These are phyloP conservation scores for Polychaeton citri DNA, from an alignment of 2,329 filamentous ascomycete species.

Conservation along the genomic window DNA sequence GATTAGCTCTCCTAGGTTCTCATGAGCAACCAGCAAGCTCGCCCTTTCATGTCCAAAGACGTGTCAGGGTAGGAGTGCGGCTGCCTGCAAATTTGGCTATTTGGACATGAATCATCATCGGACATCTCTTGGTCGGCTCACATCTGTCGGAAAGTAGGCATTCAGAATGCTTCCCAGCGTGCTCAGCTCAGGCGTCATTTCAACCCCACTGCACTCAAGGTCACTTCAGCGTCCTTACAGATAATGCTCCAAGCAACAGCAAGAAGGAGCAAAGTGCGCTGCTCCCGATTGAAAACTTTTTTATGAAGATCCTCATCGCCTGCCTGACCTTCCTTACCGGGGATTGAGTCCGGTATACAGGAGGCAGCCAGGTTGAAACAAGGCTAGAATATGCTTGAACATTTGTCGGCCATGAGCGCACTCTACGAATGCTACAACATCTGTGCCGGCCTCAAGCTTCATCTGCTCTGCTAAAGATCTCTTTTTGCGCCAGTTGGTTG, in stretches of 20 bases:
- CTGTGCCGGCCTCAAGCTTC: not conserved
- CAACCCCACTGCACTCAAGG: too few species aligned
- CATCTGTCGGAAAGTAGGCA: too few species aligned
- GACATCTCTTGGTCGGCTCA: too few species aligned
- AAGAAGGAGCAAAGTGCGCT: not conserved
- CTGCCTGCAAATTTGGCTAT: conserved; percentile 1
- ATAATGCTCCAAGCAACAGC: not conserved
- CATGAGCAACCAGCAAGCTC: not conserved
- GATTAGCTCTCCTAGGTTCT: not conserved
- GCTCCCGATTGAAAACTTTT: not conserved
- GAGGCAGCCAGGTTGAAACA: too few species aligned
- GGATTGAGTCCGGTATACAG: too few species aligned
- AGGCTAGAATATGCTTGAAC: too few species aligned
- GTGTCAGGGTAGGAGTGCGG: not conserved
- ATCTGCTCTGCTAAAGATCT: not conserved
- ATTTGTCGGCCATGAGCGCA: not conserved
- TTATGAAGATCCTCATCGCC: not conserved
- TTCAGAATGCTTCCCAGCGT: too few species aligned
- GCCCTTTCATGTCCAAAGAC: not conserved
- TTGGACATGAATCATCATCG: not conserved
- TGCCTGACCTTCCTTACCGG: too few species aligned
- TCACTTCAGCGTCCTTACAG: not conserved
- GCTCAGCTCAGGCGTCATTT: too few species aligned
- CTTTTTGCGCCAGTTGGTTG: too few species aligned
- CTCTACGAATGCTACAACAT: not conserved